These are phyloP conservation scores for Lojkania enalia DNA, from an alignment of 2,329 filamentous ascomycete species.

Conservation along the genomic window DNA sequence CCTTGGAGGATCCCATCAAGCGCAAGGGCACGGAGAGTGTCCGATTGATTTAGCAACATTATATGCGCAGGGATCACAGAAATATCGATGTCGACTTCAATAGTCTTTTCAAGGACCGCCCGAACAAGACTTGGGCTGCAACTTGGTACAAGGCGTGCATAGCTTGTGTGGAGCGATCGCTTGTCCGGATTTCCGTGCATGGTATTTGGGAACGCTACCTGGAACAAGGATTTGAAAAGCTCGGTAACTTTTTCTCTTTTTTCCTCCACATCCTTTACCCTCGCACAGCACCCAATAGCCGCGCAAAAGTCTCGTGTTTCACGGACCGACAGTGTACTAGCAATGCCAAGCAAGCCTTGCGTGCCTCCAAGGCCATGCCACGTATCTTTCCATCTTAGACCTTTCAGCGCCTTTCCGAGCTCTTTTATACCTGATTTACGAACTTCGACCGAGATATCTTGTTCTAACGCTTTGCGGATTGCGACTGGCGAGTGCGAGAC, in stretches of 20 bases:
- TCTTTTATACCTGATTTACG: conserved; percentile 24
- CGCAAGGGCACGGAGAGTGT: conserved; percentile 17
- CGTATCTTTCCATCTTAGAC: conserved; percentile 24
- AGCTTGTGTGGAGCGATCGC: conserved; percentile 24
- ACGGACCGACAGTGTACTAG: conserved; percentile 28
- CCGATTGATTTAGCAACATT: conserved; percentile 22
- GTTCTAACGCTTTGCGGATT: conserved; percentile 23
- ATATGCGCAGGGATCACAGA: conserved; percentile 6
- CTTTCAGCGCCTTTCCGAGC: conserved; percentile 21
- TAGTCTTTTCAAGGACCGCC: conserved; percentile 6
- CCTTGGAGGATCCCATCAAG: conserved; percentile 10
- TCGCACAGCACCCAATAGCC: conserved; percentile 20
- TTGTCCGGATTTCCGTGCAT: conserved; percentile 16
- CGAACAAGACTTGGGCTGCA: conserved; percentile 25
- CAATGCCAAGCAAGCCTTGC: conserved; percentile 27
- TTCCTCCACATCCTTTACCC: conserved; percentile 11
- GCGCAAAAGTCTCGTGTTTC: conserved; percentile 26
- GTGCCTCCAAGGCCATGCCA: conserved; percentile 34
- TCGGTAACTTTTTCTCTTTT: conserved; percentile 25
- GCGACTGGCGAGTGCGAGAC: conserved; percentile 22
- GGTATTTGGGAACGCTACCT: conserved; percentile 18
- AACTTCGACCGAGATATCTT: conserved; percentile 26
- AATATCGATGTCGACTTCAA: conserved; percentile 8
- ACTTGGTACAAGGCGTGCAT: conserved; percentile 24
- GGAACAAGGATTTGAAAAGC: conserved; percentile 28